Evolutionary conservation across 1,284 basidiomycete species (phyloP), one percentile per base, ranked within the genome.

Genomic region (Omphalotus olearius): DNA sequence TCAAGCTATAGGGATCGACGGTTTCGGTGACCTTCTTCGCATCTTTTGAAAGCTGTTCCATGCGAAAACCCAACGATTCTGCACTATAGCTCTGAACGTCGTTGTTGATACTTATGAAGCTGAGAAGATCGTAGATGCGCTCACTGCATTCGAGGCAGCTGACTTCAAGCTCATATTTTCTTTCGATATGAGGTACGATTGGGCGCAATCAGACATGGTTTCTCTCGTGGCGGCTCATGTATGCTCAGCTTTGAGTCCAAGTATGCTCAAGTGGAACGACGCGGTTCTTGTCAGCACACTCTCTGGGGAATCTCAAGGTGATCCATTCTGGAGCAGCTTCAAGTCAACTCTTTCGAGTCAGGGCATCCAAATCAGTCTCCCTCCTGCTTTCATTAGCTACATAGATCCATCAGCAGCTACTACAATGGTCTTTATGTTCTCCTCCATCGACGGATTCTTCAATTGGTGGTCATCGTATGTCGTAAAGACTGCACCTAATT

Each of bases 401-500:
- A 56, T 66, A 33, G 66, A 67, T 38, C 65, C 64, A 1, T 43
- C 47, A n/a, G 47, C 52, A 3, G 63, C 66, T 6, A 52, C 52
- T 35, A 40, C 50, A 36, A 40, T 69, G 25, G 45, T 66, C n/a
- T 58, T 53, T n/a, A 61, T 33, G 13, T 69, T 65, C 50, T 53
- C 67, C 6, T 62, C 62, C 18, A 63, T 69, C 23, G 66, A 69
- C 50, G 67, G 67, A 7, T 69, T 69, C 56, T 65, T 68, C 53
- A 69, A 69, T 44, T 69, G 67, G 68, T 69, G 67, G 67, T 66
- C 66, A 10, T 68, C 66, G 66, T 65, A 45, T 48, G 23, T 23
- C 23, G 23, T 23, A 23, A n/a, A n/a, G n/a, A n/a, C n/a, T n/a
- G n/a, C 5, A 23, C 23, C 5, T 23, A 23, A 26, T 36, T 33